Percentiles rank a stretch among this genome's conserved stretches.
phyloP scores from a whole-genome alignment of 2,329 filamentous ascomycete genomes.

The Colletotrichum sansevieriae region DNA sequence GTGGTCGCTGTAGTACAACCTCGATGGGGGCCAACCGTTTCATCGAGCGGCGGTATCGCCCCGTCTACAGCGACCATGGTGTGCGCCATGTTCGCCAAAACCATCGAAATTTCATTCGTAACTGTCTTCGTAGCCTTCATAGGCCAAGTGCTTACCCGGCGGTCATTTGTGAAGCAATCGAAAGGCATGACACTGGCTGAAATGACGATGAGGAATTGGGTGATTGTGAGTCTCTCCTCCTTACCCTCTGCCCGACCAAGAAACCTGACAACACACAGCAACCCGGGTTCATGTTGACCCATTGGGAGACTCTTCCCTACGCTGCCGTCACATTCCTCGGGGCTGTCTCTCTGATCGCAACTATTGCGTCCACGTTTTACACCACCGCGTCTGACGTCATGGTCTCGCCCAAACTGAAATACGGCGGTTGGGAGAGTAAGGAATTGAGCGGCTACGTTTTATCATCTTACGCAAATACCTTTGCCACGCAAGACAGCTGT shows the following conservation, averaged over 20 bases:
- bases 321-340: conserved; percentile 75
- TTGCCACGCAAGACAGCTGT: conserved; percentile 69
- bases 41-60: conserved; percentile 63
- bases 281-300: conserved; percentile 79
- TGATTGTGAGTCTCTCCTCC: conserved; percentile 57
- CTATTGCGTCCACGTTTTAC: conserved; percentile 77
- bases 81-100: conserved; percentile 79
- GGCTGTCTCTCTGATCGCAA: conserved; percentile 71
- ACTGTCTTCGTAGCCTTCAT: conserved; percentile 81
- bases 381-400: conserved; percentile 82
- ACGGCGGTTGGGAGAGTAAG: conserved; percentile 63
- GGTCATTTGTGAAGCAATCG: conserved; percentile 72
- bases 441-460: conserved; percentile 69
- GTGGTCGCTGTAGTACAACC: conserved; percentile 72
- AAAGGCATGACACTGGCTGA: conserved; percentile 80
- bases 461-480: conserved; percentile 73
- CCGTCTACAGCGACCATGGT: conserved; percentile 76
- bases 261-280: conserved; percentile 53
- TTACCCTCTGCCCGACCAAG: neutral
- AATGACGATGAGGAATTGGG: conserved; percentile 83
- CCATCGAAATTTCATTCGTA: conserved; percentile 83
- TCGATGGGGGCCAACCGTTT: conserved; percentile 71
- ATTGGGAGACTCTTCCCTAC: conserved; percentile 74
- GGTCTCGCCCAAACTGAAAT: conserved; percentile 78
- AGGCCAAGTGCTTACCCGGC: conserved; percentile 79